Evolutionary conservation across 1,284 basidiomycete genomes (phyloP).

Genomic region (Fomes fomentarius): DNA sequence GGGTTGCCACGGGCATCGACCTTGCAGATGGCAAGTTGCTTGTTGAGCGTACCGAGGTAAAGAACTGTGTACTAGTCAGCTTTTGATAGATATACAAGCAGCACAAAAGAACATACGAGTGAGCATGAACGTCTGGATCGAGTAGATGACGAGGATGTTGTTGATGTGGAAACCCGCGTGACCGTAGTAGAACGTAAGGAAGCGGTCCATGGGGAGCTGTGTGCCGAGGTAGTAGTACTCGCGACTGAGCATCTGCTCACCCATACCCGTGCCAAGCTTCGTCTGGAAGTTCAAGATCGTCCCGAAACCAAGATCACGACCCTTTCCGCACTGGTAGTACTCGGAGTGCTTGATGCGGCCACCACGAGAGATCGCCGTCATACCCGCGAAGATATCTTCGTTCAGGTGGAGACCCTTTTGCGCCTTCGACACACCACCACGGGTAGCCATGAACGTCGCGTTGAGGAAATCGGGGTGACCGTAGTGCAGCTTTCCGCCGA

Average conservation of each 20-base stretch:
- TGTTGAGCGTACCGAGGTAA: constrained; percentile 94
- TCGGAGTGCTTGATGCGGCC: constrained; percentile 99
- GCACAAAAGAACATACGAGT: constrained; percentile 58
- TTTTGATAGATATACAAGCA: constrained; percentile 8
- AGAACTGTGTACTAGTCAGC: constrained; percentile 56
- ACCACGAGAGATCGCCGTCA: constrained; percentile 98
- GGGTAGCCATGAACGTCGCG: constrained; percentile 97
- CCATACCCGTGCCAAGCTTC: constrained; percentile 99
- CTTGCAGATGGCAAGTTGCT: constrained; percentile 84
- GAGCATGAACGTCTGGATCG: constrained; percentile 95
- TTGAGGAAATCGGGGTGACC: constrained; percentile 99
- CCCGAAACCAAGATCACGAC: constrained; percentile 98
- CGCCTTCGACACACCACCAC: constrained; percentile 98
- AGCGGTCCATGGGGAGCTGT: constrained; percentile 96
- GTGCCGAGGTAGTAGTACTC: constrained; percentile 99
- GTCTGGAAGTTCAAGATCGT: constrained; percentile 99
- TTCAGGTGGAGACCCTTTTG: constrained; percentile 99
- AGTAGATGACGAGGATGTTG: constrained; percentile 98
- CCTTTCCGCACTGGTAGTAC: constrained; percentile 99
- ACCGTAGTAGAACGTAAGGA: constrained; percentile 99
- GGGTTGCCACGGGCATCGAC: constrained; percentile 83
- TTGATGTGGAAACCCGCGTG: constrained; percentile 99
- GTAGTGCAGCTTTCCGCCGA: constrained; percentile 98
- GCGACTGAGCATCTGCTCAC: constrained; percentile 99
- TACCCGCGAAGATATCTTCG: constrained; percentile 99